Evolutionary conservation across 805 yeast species (phyloP).

Genomic region (Debaryomyces prosopidis): DNA sequence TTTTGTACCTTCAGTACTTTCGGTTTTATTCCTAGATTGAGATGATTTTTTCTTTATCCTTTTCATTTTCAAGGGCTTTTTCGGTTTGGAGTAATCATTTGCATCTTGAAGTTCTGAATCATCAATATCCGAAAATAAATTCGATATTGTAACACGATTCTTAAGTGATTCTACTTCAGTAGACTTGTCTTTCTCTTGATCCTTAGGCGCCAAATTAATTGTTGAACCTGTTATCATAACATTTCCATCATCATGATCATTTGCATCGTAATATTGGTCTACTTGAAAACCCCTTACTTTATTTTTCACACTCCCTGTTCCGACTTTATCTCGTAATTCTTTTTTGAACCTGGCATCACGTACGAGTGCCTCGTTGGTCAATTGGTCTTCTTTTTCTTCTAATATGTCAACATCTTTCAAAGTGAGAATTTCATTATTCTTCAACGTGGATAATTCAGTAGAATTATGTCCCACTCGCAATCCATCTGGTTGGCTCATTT

Average conservation of each 20-base stretch:
- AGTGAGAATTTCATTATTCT: constrained; percentile 54
- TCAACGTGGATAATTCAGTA: constrained; percentile 36
- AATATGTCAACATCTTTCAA: constrained; percentile 50
- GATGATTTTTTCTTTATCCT: constrained; percentile 43
- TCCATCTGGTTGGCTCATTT: constrained; percentile 17
- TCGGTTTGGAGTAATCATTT: constrained; percentile 13
- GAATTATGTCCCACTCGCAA: constrained; percentile 47
- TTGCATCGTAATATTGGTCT: constrained; percentile 14
- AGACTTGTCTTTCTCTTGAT: not conserved
- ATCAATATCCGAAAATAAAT: constrained; percentile 4
- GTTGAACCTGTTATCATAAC: constrained; percentile 7
- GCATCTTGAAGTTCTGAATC: constrained; percentile 3
- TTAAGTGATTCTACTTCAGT: not conserved
- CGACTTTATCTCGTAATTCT: constrained; percentile 25
- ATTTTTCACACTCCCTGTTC: constrained; percentile 21
- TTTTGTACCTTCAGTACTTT: constrained; percentile 13
- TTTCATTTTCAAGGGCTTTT: constrained; percentile 35
- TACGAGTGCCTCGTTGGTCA: constrained; percentile 40
- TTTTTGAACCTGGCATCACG: constrained; percentile 26
- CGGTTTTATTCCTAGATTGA: constrained; percentile 26
- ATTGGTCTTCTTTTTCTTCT: constrained; percentile 27
- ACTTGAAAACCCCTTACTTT: constrained; percentile 6
- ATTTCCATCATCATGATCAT: constrained; percentile 3
- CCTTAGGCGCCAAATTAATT: constrained; percentile 1
- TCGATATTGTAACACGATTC: not conserved